phyloP scores from a whole-genome alignment of 495 filamentous ascomycete genomes.

The Aspergillus funiculosus region DNA sequence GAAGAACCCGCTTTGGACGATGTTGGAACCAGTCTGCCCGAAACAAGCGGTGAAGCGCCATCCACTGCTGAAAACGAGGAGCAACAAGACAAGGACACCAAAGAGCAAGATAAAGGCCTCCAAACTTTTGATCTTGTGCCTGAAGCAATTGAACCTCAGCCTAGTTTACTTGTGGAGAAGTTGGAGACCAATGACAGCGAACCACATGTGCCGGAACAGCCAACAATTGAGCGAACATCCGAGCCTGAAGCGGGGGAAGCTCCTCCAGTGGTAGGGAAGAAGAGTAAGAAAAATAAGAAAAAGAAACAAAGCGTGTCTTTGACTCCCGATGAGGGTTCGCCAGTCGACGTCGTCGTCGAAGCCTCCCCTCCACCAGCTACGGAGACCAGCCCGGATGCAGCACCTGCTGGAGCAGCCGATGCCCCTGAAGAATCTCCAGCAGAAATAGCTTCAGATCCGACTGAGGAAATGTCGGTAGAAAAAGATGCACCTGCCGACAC shows the following conservation, averaged over 20 bases:
- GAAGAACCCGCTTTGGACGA: constrained; percentile 16
- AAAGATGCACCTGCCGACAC: constrained; percentile 1
- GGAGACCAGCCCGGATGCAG: constrained; percentile 2
- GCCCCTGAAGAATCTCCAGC: constrained; percentile 7
- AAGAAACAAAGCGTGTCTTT: constrained; percentile 20
- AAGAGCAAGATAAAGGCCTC: constrained; percentile 13
- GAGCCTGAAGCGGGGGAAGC: constrained; percentile 14
- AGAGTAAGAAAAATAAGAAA: constrained; percentile 30
- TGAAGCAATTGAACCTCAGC: constrained; percentile 15
- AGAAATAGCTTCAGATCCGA: constrained; percentile 2
- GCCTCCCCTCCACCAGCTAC: neutral
- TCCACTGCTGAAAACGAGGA: constrained; percentile 6
- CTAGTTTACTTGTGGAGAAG: constrained; percentile 19
- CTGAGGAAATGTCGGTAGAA: constrained; percentile 6
- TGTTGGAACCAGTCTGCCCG: constrained; percentile 12
- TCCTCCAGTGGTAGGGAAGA: constrained; percentile 25
- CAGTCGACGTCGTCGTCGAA: neutral
- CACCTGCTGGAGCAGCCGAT: neutral
- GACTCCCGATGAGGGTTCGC: neutral
- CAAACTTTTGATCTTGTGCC: constrained; percentile 15
- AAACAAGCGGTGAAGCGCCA: constrained; percentile 23
- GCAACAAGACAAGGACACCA: neutral
- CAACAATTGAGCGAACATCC: constrained; percentile 6
- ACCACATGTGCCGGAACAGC: constrained; percentile 20
- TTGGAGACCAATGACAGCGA: constrained; percentile 19